Conservation (phyloP, 768 basidiomycete species). For the Mycena galericulata region DNA sequence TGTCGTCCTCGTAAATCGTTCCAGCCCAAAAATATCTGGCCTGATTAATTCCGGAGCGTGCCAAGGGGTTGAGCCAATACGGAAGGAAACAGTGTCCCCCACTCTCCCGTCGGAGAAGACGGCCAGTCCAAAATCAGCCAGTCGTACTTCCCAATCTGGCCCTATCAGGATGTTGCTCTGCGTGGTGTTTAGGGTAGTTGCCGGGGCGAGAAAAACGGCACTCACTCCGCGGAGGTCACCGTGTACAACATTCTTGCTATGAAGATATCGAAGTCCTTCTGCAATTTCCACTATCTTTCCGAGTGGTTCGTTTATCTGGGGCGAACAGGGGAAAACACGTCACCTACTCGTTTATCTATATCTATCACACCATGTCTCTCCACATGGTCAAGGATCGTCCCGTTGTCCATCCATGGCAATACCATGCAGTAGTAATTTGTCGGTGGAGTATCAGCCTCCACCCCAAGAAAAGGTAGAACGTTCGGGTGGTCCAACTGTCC, state of each 20-base stretch:
- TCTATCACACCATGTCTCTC: not conserved
- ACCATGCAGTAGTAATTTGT: not conserved
- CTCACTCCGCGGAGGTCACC: not conserved
- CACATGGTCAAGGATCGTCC: not conserved
- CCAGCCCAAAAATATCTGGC: not conserved
- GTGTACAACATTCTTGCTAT: not conserved
- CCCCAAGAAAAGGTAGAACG: not conserved
- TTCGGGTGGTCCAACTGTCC: not conserved
- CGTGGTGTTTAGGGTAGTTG: not conserved
- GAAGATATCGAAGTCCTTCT: not conserved
- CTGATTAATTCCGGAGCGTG: not conserved
- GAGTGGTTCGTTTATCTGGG: not conserved
- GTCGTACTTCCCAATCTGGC: not conserved
- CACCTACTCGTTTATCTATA: not conserved
- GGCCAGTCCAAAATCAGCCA: not conserved
- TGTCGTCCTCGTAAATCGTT: not conserved
- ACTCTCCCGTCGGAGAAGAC: not conserved
- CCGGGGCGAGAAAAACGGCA: not conserved
- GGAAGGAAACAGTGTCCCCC: not conserved
- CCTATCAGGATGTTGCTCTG: not conserved
- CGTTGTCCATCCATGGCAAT: not conserved
- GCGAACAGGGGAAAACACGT: not conserved
- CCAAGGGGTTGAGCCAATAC: not conserved
- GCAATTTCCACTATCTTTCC: not conserved
- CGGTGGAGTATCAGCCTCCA: not conserved